A percentile compares a stretch with the other conserved stretches of the same genome.
These are phyloP conservation scores for Suhomyces guaymorum DNA, from an alignment of 1,139 yeast genomes.

Conservation along the genomic window DNA sequence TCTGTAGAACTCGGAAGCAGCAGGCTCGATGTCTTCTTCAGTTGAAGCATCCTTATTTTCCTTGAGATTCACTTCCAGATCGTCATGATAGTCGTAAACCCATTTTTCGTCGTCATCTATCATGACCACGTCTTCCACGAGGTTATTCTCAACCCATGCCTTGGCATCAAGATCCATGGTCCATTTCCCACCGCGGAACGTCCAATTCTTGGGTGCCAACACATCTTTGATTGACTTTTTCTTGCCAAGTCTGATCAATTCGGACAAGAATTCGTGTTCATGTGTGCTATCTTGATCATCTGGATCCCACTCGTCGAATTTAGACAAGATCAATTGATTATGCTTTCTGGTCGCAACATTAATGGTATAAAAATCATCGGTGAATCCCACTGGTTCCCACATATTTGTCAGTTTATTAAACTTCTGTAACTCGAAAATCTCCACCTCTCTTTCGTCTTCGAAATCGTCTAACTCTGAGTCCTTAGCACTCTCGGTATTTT, in stretches of 20 bases:
- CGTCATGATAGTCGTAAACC: slow-evolving; percentile 59
- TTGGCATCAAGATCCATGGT: slow-evolving; percentile 57
- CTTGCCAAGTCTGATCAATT: slow-evolving; percentile 15
- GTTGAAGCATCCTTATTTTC: too few relatives aligned
- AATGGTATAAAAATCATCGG: slow-evolving; percentile 53
- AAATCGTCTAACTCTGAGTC: background rate
- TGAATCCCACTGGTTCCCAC: slow-evolving; percentile 63
- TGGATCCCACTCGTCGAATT: slow-evolving; percentile 12
- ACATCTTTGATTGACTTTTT: slow-evolving; percentile 35
- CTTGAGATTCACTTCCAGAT: background rate
- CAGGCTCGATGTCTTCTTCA: background rate
- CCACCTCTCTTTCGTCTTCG: slow-evolving; percentile 36
- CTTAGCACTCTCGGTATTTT: background rate
- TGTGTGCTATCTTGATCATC: slow-evolving; percentile 7
- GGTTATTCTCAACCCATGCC: slow-evolving; percentile 55
- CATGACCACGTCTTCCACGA: slow-evolving; percentile 53
- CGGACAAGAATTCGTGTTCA: slow-evolving; percentile 2
- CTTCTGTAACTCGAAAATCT: slow-evolving; percentile 71
- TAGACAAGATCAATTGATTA: slow-evolving; percentile 9
- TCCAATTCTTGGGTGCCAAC: slow-evolving; percentile 60
- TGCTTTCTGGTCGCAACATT: slow-evolving; percentile 32
- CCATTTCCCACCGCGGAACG: slow-evolving; percentile 52
- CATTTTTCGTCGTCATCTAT: slow-evolving; percentile 73
- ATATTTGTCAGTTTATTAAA: slow-evolving; percentile 49
- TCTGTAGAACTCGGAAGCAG: slow-evolving; percentile 27